Base-by-base conservation (phyloP, 1,139 yeast species). In the Magnusiomyces ingens region DNA sequence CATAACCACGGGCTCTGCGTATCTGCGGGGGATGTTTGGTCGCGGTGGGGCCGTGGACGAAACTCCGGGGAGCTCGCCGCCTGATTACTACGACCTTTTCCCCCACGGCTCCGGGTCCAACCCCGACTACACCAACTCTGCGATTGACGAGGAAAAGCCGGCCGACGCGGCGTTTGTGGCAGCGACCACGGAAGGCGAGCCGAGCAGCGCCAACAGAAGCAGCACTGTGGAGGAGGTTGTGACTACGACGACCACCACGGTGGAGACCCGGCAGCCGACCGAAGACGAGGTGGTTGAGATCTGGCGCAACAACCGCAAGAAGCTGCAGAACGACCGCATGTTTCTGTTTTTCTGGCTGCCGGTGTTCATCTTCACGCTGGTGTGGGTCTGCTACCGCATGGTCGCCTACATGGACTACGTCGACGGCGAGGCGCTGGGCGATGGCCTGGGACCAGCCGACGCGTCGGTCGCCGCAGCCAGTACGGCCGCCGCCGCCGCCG, bases 291-390 rank as follows among this genome's bases (percentile, higher is more conserved):
- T 62, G 38, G 54, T 67, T 45, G 55, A 61, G 42, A 61, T 60
- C 41, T 64, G 68, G 59, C 62, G 57, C 45, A 58, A 58, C 48
- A 58, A 62, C 52, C 66, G 65, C 51, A 83, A 84, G 66, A 79
- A 84, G 38, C 80, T 85, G 59, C 82, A 80, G 61, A 85, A 87
- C 62, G 97, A 90, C 68, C 84, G 82, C 64, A 85, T 88, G 89
- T 74, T 90, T 61, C 71, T 88, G 53, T 85, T 88, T 67, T 89
- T 90, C 75, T 90, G 97, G 70, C 58, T 67, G 12, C 70, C 70
- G 6, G 65, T 66, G n/a, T 59, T 65, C 18, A 56, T 65, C 15
- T 62, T 67, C 51, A 59, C 63, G 46, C 49, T 65, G 48, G 60
- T 62, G 13, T 64, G 65, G 64, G 49, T 63, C 18, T 62, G 63